A percentile compares a stretch with the other conserved stretches of the same genome.
Evolutionary conservation across 2,329 filamentous ascomycete genomes (phyloP).

Genomic region (Botryotinia narcissicola): DNA sequence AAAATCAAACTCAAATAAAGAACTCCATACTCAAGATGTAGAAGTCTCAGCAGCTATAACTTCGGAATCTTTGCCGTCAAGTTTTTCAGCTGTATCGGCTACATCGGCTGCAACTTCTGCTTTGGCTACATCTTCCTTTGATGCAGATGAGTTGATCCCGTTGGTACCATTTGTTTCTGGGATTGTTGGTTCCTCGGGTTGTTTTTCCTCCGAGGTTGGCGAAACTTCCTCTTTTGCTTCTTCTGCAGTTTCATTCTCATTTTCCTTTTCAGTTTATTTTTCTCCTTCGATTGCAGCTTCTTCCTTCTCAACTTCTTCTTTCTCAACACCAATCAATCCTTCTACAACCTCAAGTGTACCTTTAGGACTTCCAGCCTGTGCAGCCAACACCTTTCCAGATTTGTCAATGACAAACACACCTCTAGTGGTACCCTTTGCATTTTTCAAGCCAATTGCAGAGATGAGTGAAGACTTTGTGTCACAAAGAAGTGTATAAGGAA

Average conservation of each 20-base stretch:
- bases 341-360: conserved; percentile 75
- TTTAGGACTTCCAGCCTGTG: conserved; percentile 72
- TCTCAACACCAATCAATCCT: conserved; percentile 56
- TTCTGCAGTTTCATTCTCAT: neutral
- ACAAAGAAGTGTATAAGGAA: conserved; percentile 86
- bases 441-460: conserved; percentile 83
- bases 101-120: conserved; percentile 42
- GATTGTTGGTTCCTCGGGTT: neutral
- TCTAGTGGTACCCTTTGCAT: conserved; percentile 74
- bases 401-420: conserved; percentile 89
- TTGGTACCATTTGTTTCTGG: conserved; percentile 27
- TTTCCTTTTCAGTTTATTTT: neutral
- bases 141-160: conserved; percentile 17
- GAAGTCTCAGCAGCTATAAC: conserved; percentile 21
- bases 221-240: neutral
- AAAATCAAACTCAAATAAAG: neutral
- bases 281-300: neutral
- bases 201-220: neutral
- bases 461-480: conserved; percentile 75
- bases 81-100: conserved; percentile 45
- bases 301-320: conserved; percentile 19
- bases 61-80: conserved; percentile 33
- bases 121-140: conserved; percentile 34
- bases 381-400: conserved; percentile 73
- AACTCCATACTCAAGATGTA: conserved; percentile 12